Evolutionary conservation across 495 filamentous ascomycete genomes (phyloP), one percentile per base, ranked within the genome.

Genomic region (Physcia stellaris): DNA sequence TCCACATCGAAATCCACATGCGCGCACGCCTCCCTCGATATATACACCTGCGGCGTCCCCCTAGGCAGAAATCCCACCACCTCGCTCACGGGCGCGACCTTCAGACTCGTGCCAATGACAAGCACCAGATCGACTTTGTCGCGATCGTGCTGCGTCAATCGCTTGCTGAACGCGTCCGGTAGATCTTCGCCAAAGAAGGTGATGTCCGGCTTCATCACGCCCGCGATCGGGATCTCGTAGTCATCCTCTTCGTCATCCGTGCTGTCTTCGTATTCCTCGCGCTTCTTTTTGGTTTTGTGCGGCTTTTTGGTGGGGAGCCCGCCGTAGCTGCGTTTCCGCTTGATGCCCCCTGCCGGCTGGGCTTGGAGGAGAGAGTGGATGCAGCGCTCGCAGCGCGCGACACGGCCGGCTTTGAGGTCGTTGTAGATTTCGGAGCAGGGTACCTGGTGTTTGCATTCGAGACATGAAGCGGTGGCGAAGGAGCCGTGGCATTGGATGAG

Each of bases 201-300:
- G 50, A 98, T 96, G 57, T 95, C 90, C 12, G 90, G 90, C 41
- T 96, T 99, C 88, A 96, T 95, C 48, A 99, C 77, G 12, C 92
- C 90, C 4, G 80, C 71, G 35, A 72, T 66, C 0, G 73, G 73
- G 24, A 80, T 74, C 31, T 81, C 77, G 35, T 75, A 77, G 42
- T 80, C 77, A n/a, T n/a, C n/a, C n/a, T n/a, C n/a, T 3, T 79
- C 80, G 21, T 85, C 79, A 39, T 78, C 76, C 28, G 79, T 79
- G 43, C 72, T 77, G 37, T 80, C 75, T 11, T 72, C 70, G 17
- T 67, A 58, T 17, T 62, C 60, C 34, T 62, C 60, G 24, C 62
- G 59, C 46, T 68, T 73, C 32, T 68, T 64, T 4, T 47, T 50
- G 38, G 57, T 58, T 43, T 65, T 67, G n/a, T n/a, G n/a, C n/a